Percentiles rank a stretch among this genome's conserved stretches.
Evolutionary conservation across 2,329 filamentous ascomycete species (phyloP).

Genomic region (Intubia oerlemansii): DNA sequence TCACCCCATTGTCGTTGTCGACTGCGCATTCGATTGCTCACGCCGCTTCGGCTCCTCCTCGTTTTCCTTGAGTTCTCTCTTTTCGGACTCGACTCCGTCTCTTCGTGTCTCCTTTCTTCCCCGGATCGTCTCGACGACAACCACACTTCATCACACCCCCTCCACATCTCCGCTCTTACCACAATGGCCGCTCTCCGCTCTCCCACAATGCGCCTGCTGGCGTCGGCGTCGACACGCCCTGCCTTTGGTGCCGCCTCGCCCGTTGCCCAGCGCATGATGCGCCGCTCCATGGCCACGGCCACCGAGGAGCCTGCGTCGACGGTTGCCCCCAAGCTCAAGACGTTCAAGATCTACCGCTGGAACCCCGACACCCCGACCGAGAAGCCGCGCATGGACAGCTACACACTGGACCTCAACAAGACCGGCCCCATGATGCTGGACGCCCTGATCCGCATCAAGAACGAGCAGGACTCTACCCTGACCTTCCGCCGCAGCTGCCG

Average conservation of each 20-base stretch:
- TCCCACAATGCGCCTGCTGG: slow-evolving; percentile 28
- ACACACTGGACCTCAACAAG: slow-evolving; percentile 93
- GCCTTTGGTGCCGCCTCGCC: slow-evolving; percentile 3
- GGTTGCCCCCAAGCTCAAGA: slow-evolving; percentile 53
- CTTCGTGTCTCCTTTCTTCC: too few relatives aligned
- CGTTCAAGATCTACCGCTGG: slow-evolving; percentile 98
- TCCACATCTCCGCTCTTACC: too few relatives aligned
- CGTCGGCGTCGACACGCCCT: slow-evolving; percentile 9
- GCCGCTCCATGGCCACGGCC: slow-evolving; percentile 30
- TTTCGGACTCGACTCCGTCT: too few relatives aligned
- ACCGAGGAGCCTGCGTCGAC: slow-evolving; percentile 22
- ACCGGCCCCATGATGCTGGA: slow-evolving; percentile 97
- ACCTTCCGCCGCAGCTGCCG: slow-evolving; percentile 92
- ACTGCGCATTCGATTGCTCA: too few relatives aligned
- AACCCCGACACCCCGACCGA: slow-evolving; percentile 79
- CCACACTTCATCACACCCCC: too few relatives aligned
- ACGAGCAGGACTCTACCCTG: slow-evolving; percentile 88
- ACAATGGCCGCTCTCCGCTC: slow-evolving; percentile 41
- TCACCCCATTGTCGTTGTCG: too few relatives aligned
- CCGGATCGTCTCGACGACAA: too few relatives aligned
- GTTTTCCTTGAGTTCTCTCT: too few relatives aligned
- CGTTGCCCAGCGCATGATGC: too few relatives aligned
- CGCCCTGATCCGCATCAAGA: slow-evolving; percentile 95
- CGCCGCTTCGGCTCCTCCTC: too few relatives aligned
- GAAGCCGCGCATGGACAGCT: slow-evolving; percentile 91